Evolutionary conservation across 345 rosid species (phyloP).

Genomic region (Balakata baccata): DNA sequence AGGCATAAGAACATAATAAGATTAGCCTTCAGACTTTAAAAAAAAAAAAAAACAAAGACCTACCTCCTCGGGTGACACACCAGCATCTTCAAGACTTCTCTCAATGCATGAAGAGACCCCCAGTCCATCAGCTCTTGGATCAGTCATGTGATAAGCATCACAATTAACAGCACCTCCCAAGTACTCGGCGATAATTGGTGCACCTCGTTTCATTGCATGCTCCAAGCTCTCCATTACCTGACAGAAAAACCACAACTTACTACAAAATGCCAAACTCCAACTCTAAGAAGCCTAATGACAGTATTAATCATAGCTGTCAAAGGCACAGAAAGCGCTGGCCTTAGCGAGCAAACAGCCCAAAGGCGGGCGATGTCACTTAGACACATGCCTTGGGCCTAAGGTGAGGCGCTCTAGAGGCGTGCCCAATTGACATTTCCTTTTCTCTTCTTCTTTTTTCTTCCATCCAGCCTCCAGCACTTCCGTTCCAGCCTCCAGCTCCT

Average conservation of each 20-base stretch:
- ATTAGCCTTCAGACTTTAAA: not conserved
- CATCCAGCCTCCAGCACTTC: too few relatives aligned
- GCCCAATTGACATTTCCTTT: too few relatives aligned
- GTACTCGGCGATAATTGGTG: slow-evolving; percentile 95
- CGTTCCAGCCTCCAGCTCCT: too few relatives aligned
- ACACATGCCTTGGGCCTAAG: too few relatives aligned
- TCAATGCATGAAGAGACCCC: slow-evolving; percentile 96
- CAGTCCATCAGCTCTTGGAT: slow-evolving; percentile 98
- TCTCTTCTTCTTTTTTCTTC: too few relatives aligned
- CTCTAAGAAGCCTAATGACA: not conserved
- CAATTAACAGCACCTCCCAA: slow-evolving; percentile 97
- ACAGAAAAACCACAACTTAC: slow-evolving; percentile 10
- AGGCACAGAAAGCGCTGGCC: too few relatives aligned
- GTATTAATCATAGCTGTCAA: not conserved
- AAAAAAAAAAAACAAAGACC: not conserved
- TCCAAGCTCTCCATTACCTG: slow-evolving; percentile 99
- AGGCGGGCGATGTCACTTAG: too few relatives aligned
- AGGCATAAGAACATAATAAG: not conserved
- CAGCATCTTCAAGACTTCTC: slow-evolving; percentile 96
- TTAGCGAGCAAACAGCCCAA: too few relatives aligned
- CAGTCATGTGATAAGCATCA: slow-evolving; percentile 99
- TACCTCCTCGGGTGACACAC: slow-evolving; percentile 97
- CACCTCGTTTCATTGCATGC: slow-evolving; percentile 93
- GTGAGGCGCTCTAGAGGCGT: too few relatives aligned
- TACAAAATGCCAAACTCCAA: slow-evolving; percentile 11